Evolutionary conservation across 768 basidiomycete species (phyloP).

Genomic region (Sarcodon sp.): DNA sequence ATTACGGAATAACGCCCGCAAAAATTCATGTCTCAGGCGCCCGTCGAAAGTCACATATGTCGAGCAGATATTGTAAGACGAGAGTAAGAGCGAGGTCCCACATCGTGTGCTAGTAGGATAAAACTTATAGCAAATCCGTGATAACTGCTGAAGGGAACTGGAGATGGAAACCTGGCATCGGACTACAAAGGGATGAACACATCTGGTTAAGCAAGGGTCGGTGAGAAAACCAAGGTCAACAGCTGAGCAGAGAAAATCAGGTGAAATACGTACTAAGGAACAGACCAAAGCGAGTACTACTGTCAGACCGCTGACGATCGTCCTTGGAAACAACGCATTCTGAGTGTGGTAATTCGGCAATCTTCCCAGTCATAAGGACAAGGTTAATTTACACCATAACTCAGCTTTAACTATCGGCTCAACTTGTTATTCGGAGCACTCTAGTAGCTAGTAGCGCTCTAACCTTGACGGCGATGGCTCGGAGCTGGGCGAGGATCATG

Average conservation of each 20-base stretch:
- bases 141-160: slow-evolving; percentile 28
- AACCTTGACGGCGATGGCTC: neutral
- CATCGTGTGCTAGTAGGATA: slow-evolving; percentile 26
- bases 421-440: neutral
- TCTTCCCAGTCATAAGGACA: too few relatives aligned
- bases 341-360: slow-evolving; percentile 17
- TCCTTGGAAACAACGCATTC: slow-evolving; percentile 29
- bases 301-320: slow-evolving; percentile 29
- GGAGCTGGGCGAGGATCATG: too few relatives aligned
- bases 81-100: slow-evolving; percentile 31
- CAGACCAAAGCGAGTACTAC: slow-evolving; percentile 31
- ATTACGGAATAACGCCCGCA: slow-evolving; percentile 24
- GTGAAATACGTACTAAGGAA: slow-evolving; percentile 28
- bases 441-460: too few relatives aligned
- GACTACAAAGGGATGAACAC: slow-evolving; percentile 32
- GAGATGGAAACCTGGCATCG: slow-evolving; percentile 28
- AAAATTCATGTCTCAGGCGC: slow-evolving; percentile 25
- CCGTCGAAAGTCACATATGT: slow-evolving; percentile 20
- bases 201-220: slow-evolving; percentile 29
- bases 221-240: slow-evolving; percentile 30
- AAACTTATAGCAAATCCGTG: slow-evolving; percentile 32
- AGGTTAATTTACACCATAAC: slow-evolving; percentile 16
- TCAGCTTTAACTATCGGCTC: slow-evolving; percentile 34
- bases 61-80: slow-evolving; percentile 22
- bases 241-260: slow-evolving; percentile 23